These are phyloP conservation scores for Tuber calosporum DNA, from an alignment of 495 filamentous ascomycete genomes.

Conservation along the genomic window DNA sequence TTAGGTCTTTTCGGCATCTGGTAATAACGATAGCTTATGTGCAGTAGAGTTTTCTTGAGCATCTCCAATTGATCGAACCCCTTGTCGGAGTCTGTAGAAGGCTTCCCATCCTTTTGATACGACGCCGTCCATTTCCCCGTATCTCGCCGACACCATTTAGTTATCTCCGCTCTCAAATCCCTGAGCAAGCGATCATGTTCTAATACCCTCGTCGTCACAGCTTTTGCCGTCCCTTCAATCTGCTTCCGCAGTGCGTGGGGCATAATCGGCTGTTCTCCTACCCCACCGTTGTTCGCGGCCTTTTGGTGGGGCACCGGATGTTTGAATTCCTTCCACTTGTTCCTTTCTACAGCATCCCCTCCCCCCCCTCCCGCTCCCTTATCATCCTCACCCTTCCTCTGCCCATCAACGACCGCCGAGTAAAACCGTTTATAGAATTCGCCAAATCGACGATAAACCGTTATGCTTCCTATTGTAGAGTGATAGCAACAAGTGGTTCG, in stretches of 20 bases:
- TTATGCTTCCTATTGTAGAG: background rate
- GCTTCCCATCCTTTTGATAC: background rate
- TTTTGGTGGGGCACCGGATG: background rate
- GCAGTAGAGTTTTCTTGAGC: constrained; percentile 27
- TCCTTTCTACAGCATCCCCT: background rate
- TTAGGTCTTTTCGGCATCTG: constrained; percentile 2
- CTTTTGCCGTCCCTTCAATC: background rate
- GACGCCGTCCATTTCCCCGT: background rate
- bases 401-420: constrained; percentile 20
- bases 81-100: background rate
- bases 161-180: constrained; percentile 15
- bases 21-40: constrained; percentile 27
- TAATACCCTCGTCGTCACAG: constrained; percentile 15
- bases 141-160: background rate
- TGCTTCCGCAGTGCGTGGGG: constrained; percentile 4
- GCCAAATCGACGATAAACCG: constrained; percentile 19
- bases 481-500: constrained; percentile 3
- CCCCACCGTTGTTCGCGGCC: background rate
- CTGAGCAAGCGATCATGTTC: constrained; percentile 24
- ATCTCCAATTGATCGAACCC: constrained; percentile 11
- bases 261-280: background rate
- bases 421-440: constrained; percentile 41
- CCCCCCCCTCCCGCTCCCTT: background rate
- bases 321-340: background rate
- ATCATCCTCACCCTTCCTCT: background rate